Base-by-base conservation (phyloP, 768 basidiomycete species). In the Clitopilus hobsonii region DNA sequence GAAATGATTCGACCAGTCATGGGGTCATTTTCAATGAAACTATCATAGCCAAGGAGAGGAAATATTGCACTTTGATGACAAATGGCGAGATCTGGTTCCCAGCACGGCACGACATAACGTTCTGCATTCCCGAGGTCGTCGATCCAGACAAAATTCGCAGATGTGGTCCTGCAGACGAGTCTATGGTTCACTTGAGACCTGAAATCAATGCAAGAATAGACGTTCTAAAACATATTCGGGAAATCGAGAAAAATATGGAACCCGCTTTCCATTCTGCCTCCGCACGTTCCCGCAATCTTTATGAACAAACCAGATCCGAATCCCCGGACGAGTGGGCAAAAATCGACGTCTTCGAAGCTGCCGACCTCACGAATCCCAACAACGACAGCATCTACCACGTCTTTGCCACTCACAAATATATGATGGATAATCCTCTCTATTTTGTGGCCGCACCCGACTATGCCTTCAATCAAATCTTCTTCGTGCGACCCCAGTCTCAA, bases 401-500 rank as follows among this genome's bases (percentile, higher is more conserved):
- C 10, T 74, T 82, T 52, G 77, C 75, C n/a, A 66, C 83, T 0
- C 90, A 94, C 68, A 82, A 81, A 56, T 78, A 79, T 59, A 71
- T 94, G 59, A 83, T 91, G 78, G 66, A 71, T 6, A 63, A 77
- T 18, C 62, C 80, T 1, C 45, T 72, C 7, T 69, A 80, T 29
- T 95, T 85, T 60, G 65, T 84, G 16, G 78, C 84, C 3, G 68
- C 78, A 20, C 63, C 69, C 10, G 60, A 68, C 41, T 86, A 86
- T 63, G 67, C 79, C 23, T 58, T 68, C 20, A 69, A 69, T 3
- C 82, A 84, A 55, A 68, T 59, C 0, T 88, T 92, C 69, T 61
- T 73, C 38, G 80, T 94, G 26, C 84, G 91, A 1, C 88, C 91
- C 0, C 65, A 68, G 48, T 67, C 72, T 3, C 79, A 90, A 29